Percentiles rank a stretch among this genome's conserved stretches.
These are phyloP conservation scores for Cenococcum geophilum DNA, from an alignment of 495 filamentous ascomycete species.

Conservation along the genomic window DNA sequence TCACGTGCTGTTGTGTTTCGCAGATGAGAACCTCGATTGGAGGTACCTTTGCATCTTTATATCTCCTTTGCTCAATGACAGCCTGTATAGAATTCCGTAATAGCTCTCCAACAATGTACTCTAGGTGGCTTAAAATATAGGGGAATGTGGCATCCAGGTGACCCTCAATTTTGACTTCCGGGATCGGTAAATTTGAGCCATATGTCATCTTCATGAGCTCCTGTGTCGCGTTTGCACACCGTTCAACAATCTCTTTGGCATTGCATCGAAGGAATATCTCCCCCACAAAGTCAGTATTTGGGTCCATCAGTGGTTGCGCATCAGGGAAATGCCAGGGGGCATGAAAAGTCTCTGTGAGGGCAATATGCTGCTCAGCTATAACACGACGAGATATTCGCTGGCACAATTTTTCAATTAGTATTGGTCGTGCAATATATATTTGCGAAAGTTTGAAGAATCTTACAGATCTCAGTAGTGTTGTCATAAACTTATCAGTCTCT, in stretches of 20 bases:
- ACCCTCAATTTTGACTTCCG: constrained; percentile 77
- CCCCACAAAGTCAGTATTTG: constrained; percentile 81
- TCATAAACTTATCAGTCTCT: constrained; percentile 91
- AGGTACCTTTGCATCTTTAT: constrained; percentile 48
- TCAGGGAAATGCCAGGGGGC: constrained; percentile 86
- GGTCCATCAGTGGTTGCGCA: constrained; percentile 55
- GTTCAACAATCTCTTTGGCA: constrained; percentile 79
- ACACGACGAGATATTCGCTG: constrained; percentile 91
- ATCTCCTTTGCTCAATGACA: constrained; percentile 62
- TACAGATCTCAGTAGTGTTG: constrained; percentile 83
- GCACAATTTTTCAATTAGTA: not conserved
- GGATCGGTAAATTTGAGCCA: constrained; percentile 60
- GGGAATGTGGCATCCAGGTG: constrained; percentile 88
- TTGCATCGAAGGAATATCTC: constrained; percentile 94
- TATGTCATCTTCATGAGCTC: constrained; percentile 66
- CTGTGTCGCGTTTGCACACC: constrained; percentile 66
- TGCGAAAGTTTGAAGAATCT: constrained; percentile 28
- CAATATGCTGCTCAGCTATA: constrained; percentile 95
- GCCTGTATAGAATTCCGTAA: constrained; percentile 93
- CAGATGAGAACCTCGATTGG: constrained; percentile 92
- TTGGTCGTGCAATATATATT: not conserved
- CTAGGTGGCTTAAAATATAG: constrained; percentile 90
- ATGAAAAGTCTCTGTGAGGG: constrained; percentile 93
- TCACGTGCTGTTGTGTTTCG: constrained; percentile 91
- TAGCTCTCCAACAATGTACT: constrained; percentile 95